Base-by-base conservation (phyloP, 371 early-diverging fungal genomes). In the Umbelopsis sp. region DNA sequence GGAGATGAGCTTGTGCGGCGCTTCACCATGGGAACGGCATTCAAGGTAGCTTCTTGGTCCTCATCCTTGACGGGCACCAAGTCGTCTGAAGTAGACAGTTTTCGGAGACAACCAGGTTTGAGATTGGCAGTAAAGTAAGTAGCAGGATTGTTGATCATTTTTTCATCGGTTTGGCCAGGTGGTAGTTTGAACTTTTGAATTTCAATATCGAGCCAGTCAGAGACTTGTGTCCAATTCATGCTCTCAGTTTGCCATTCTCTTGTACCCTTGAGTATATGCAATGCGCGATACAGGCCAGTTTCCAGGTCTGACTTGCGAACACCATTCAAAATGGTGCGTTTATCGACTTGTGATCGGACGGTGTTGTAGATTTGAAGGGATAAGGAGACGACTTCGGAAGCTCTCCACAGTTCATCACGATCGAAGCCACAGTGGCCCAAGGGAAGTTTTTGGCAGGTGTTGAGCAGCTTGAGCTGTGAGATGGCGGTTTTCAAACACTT, bases 401-500 rank as follows among this genome's bases (percentile, higher is more conserved):
- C 78, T 53, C 84, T 74, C 76, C 78, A 81, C 3, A 83, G 63
- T 63, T 83, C 84, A 53, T 81, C 81, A 8, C 77, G 78, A 51
- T 83, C 84, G 70, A 78, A 83, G 14, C 77, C 75, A 67, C 84
- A 83, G 11, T 73, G 78, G 38, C 77, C 75, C 22, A 66, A 35
- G 18, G 73, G 57, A 32, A 73, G 66, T 32, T 72, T 69, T 29
- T 65, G 67, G 62, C 78, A 71, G 7, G 78, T 75, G 24, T 76
- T 76, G 32, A 81, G 63, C 10, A 76, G 65, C 24, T 76, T 70
- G 11, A 83, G 65, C 48, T 78, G 80, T 20, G 53, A 65, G 22
- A 81, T 64, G 3, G 84, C 76, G 3, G 71, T 72, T 4, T 67
- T 65, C 10, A 83, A 50, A 44, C 84, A 80, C 38, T 78, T 76